A percentile compares a stretch with the other conserved stretches of the same genome.
These are phyloP conservation scores for Pleodorina starrii DNA, from an alignment of 139 green algal species.

Conservation along the genomic window DNA sequence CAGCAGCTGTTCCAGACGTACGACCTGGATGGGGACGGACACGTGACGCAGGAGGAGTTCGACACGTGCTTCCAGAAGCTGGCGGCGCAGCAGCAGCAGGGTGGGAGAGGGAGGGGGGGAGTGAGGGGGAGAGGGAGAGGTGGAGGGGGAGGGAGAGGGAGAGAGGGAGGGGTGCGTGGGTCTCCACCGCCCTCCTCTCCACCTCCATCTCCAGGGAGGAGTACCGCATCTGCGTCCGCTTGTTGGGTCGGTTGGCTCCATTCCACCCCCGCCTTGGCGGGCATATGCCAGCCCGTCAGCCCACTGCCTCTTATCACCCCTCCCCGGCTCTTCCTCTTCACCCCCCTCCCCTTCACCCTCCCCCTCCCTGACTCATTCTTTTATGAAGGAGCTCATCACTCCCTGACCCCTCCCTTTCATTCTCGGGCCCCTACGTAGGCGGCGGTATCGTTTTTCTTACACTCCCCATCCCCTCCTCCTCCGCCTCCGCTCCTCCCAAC, in stretches of 20 bases:
- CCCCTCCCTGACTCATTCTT: no score
- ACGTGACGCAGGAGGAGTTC: slow-evolving; percentile 5
- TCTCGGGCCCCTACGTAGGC: no score
- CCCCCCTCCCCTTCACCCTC: neutral
- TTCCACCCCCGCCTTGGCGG: no score
- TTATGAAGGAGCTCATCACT: no score
- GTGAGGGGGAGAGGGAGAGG: neutral
- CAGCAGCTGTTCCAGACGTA: neutral
- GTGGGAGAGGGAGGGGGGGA: neutral
- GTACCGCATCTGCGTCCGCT: no score
- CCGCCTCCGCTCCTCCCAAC: neutral
- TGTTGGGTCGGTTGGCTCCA: no score
- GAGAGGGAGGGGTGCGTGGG: neutral
- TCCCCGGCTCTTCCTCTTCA: no score
- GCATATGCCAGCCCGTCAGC: no score
- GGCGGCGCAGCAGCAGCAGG: neutral
- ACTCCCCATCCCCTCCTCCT: neutral
- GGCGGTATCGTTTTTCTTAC: neutral
- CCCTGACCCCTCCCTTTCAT: no score
- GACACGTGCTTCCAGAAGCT: neutral
- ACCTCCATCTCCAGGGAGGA: neutral
- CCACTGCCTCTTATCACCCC: no score
- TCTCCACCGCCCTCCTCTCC: neutral
- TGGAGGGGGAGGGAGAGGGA: neutral
- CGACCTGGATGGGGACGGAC: slow-evolving; percentile 35